Conservation (phyloP, 2,329 filamentous ascomycete genomes). For the Fusarium sp. region DNA sequence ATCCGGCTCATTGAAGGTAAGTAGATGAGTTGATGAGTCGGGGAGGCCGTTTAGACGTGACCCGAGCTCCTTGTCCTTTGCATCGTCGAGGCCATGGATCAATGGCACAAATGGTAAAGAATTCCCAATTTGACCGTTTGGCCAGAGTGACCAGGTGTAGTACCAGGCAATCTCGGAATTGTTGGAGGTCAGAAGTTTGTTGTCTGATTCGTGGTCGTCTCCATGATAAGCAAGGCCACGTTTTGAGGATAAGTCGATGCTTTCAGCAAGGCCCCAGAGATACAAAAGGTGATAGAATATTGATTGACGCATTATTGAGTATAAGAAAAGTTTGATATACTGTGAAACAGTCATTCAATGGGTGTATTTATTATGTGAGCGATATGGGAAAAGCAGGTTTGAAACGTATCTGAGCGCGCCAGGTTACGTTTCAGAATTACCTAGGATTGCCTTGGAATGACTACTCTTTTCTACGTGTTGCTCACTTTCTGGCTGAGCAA, state of each 20-base stretch:
- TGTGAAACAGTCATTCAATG: not conserved
- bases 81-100: conserved; percentile 52
- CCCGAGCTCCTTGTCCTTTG: conserved; percentile 42
- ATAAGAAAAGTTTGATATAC: not conserved
- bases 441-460: conserved; percentile 25
- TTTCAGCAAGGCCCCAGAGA: not conserved
- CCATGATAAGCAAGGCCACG: conserved; percentile 41
- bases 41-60: conserved; percentile 45
- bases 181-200: conserved; percentile 49
- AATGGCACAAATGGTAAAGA: conserved; percentile 52
- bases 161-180: conserved; percentile 56
- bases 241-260: conserved; percentile 33
- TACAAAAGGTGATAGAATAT: not conserved
- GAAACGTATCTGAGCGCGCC: conserved; percentile 8
- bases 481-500: conserved; percentile 2
- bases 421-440: conserved; percentile 19
- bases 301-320: conserved; percentile 19
- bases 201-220: conserved; percentile 47
- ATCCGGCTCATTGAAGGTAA: conserved; percentile 57
- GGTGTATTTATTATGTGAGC: not conserved
- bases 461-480: conserved; percentile 13
- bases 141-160: conserved; percentile 55
- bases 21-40: conserved; percentile 51
- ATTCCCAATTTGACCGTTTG: conserved; percentile 39
- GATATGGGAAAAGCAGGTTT: conserved; percentile 10